phyloP scores from a whole-genome alignment of 1,139 yeast genomes.

The Hansenula sp. region DNA sequence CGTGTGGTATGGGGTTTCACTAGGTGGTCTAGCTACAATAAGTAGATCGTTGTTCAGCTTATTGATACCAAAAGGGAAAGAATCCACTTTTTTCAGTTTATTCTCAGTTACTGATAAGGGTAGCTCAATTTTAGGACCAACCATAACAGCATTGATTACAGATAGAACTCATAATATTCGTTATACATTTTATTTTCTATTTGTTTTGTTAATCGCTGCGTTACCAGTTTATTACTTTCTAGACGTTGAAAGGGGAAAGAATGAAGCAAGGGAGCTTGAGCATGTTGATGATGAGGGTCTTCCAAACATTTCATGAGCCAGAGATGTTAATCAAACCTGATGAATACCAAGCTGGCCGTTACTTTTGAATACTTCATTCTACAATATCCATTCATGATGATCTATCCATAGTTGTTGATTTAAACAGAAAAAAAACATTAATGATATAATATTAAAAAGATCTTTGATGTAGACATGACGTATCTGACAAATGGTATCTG shows the following conservation, averaged over 20 bases:
- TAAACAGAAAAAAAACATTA: no score
- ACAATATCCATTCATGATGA: no score
- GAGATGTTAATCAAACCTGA: no score
- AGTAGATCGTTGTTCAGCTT: slow-evolving; percentile 61
- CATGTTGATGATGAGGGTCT: slow-evolving; percentile 19
- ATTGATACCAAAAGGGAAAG: slow-evolving; percentile 66
- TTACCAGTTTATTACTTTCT: slow-evolving; percentile 46
- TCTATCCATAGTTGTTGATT: no score
- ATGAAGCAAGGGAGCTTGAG: slow-evolving; percentile 38
- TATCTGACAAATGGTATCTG: no score
- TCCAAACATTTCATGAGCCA: no score
- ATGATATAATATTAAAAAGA: not conserved
- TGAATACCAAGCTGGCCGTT: no score
- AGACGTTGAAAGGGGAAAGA: slow-evolving; percentile 54
- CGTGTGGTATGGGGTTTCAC: slow-evolving; percentile 64
- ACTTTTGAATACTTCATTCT: no score
- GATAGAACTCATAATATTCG: slow-evolving; percentile 67
- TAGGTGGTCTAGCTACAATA: slow-evolving; percentile 65
- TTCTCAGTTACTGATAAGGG: slow-evolving; percentile 75
- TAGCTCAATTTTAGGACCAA: slow-evolving; percentile 65
- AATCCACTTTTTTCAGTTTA: slow-evolving; percentile 64
- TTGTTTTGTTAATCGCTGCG: slow-evolving; percentile 45
- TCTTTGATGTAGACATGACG: no score
- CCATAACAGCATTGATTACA: slow-evolving; percentile 59
- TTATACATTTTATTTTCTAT: slow-evolving; percentile 59